Percentiles rank a stretch among this genome's conserved stretches.
phyloP scores from a whole-genome alignment of 2,329 filamentous ascomycete genomes.

The Trichoderma sp. region DNA sequence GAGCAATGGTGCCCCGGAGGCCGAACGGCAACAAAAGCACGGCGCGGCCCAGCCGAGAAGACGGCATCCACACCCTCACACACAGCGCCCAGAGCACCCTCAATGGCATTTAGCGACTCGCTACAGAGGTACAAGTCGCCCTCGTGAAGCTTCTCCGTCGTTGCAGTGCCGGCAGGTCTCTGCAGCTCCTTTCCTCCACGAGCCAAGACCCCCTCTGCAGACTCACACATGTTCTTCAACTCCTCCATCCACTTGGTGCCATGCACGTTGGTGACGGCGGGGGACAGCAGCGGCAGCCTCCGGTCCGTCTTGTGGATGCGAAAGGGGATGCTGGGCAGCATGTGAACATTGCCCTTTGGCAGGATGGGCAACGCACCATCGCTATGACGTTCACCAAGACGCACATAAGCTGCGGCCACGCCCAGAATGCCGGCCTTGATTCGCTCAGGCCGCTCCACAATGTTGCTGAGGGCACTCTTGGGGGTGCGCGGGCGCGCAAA shows the following conservation, averaged over 20 bases:
- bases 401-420: conserved; percentile 83
- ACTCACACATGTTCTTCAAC: conserved; percentile 78
- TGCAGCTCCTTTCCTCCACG: conserved; percentile 75
- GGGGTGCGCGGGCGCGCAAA: conserved; percentile 81
- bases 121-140: conserved; percentile 89
- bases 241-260: conserved; percentile 93
- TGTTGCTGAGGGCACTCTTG: conserved; percentile 69
- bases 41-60: conserved; percentile 65
- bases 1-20: conserved; percentile 97
- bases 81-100: conserved; percentile 88
- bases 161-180: conserved; percentile 55
- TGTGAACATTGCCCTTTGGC: conserved; percentile 57
- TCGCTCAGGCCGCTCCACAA: conserved; percentile 91
- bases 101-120: conserved; percentile 83
- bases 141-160: conserved; percentile 69
- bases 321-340: conserved; percentile 69
- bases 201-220: conserved; percentile 76
- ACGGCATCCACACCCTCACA: conserved; percentile 90
- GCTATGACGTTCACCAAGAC: conserved; percentile 78
- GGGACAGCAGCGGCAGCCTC: conserved; percentile 68
- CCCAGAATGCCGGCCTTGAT: conserved; percentile 83
- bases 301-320: conserved; percentile 80
- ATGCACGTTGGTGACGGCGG: conserved; percentile 86
- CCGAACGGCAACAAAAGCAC: conserved; percentile 88
- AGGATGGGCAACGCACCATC: conserved; percentile 69